Percentiles rank a stretch among this genome's conserved stretches.
Conservation (phyloP, 2,329 filamentous ascomycete genomes). For the Hirsutella thompsonii region DNA sequence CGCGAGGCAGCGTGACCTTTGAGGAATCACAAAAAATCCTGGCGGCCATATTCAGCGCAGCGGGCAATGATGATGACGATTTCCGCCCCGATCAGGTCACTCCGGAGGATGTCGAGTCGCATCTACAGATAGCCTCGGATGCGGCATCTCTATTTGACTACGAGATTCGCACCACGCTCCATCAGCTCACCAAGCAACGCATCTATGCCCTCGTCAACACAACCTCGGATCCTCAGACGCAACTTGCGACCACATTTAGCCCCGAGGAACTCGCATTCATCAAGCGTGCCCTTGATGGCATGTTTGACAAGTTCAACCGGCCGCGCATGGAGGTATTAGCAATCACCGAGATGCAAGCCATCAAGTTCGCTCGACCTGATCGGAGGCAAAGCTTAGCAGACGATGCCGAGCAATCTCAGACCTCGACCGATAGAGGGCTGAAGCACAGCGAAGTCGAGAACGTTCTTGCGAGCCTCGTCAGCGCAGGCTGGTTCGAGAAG, state of each 20-base stretch:
- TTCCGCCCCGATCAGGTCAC: conserved; percentile 51
- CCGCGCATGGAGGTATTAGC: conserved; percentile 72
- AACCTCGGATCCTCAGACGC: conserved; percentile 70
- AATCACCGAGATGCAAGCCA: conserved; percentile 65
- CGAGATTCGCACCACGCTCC: conserved; percentile 64
- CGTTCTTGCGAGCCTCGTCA: conserved; percentile 55
- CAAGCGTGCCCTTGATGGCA: conserved; percentile 74
- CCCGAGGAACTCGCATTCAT: conserved; percentile 83
- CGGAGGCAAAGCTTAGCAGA: conserved; percentile 19
- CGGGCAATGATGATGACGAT: conserved; percentile 21
- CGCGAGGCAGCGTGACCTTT: conserved; percentile 64
- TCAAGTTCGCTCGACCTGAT: conserved; percentile 49
- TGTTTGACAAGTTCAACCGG: conserved; percentile 85
- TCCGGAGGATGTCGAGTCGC: conserved; percentile 51
- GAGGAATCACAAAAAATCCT: conserved; percentile 61
- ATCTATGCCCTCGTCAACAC: conserved; percentile 81
- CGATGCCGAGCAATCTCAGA: conserved; percentile 17
- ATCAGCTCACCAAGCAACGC: conserved; percentile 55
- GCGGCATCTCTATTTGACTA: conserved; percentile 71
- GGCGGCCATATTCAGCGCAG: conserved; percentile 58
- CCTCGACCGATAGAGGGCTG: conserved; percentile 40
- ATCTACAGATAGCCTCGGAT: conserved; percentile 57
- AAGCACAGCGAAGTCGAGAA: conserved; percentile 67
- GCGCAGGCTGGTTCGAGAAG: conserved; percentile 75
- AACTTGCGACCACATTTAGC: conserved; percentile 69